These are phyloP conservation scores for Neofusicoccum kwambonambiense DNA, from an alignment of 2,329 filamentous ascomycete species.

Conservation along the genomic window DNA sequence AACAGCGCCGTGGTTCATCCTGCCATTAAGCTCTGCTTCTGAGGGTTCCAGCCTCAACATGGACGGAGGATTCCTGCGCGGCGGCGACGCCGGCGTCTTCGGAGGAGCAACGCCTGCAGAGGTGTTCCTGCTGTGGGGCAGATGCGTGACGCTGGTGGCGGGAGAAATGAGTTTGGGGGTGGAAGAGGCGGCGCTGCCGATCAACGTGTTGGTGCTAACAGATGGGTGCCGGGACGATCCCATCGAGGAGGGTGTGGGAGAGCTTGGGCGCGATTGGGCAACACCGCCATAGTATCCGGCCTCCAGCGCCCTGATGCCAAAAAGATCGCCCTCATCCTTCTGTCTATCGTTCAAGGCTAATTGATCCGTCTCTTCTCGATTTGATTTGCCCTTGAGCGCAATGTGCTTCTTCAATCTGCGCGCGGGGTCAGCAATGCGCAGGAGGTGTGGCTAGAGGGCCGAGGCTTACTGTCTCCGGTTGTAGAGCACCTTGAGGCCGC, in stretches of 20 bases:
- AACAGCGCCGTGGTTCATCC: constrained; percentile 34
- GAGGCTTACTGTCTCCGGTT: constrained; percentile 34
- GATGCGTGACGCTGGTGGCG: constrained; percentile 33
- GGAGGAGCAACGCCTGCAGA: constrained; percentile 22
- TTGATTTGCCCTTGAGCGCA: constrained; percentile 27
- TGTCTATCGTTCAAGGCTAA: constrained; percentile 35
- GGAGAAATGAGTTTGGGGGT: constrained; percentile 32
- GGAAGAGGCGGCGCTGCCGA: constrained; percentile 32
- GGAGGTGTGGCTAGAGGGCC: neutral
- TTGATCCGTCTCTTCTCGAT: constrained; percentile 31
- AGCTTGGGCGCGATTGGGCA: constrained; percentile 38
- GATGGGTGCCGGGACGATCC: constrained; percentile 24
- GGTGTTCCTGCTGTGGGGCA: constrained; percentile 25
- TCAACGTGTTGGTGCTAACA: constrained; percentile 35
- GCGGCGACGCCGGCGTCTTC: constrained; percentile 23
- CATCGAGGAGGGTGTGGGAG: constrained; percentile 32
- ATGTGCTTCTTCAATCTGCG: constrained; percentile 31
- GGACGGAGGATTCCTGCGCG: constrained; percentile 20
- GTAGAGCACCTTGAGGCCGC: constrained; percentile 35
- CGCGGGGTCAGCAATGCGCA: neutral
- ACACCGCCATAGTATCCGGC: constrained; percentile 43
- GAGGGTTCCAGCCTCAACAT: constrained; percentile 33
- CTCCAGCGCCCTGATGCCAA: constrained; percentile 42
- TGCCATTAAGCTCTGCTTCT: constrained; percentile 37
- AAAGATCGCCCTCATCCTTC: constrained; percentile 41